Base-by-base conservation (phyloP, 352 stramenopile genomes). In the Phytophthora macrochlamydospora region DNA sequence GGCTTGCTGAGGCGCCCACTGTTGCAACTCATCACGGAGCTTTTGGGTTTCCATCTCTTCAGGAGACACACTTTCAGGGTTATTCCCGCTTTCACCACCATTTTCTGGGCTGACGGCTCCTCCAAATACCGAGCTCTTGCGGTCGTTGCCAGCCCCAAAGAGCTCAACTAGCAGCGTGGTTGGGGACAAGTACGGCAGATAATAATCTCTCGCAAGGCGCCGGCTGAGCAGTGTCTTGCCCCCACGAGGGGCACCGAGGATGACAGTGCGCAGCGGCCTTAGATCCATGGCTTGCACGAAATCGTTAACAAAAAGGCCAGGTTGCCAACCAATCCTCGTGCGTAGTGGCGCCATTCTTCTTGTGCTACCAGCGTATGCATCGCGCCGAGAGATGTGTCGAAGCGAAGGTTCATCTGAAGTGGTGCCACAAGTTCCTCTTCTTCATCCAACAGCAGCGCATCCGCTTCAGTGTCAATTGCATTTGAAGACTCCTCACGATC, bases 221-320 rank as follows among this genome's bases (percentile, higher is more conserved):
- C 63, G 43, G 45, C 83, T 81, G 0, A 94, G 65, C 32, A 62
- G 54, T 1, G 83, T 89, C 67, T 95, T 95, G 24, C 89, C 87
- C 1, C 69, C 83, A 18, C 75, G 79, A 32, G 90, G 90, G 2
- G 85, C 68, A 1, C 90, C 89, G 1, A 91, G 60, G 44, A 96
- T 67, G n/a, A 95, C 56, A 0, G 83, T 78, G 44, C 85, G 78
- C 31, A 96, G 57, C 18, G 90, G 87, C 8, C 81, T 79, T 46
- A 97, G 55, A 59, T 96, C 88, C 69, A 94, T 86, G n/a, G 59
- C 68, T 0, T 74, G 60, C 62, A 93, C 75, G 60, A 92, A 96
- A 54, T 97, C 90, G 4, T 76, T 52, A 2, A 92, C 85, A 91
- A 89, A 58, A 83, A 87, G 0, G 59, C 45, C 11, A 95, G 62